These are phyloP conservation scores for Davidsoniella virescens DNA, from an alignment of 2,329 filamentous ascomycete genomes.

Conservation along the genomic window DNA sequence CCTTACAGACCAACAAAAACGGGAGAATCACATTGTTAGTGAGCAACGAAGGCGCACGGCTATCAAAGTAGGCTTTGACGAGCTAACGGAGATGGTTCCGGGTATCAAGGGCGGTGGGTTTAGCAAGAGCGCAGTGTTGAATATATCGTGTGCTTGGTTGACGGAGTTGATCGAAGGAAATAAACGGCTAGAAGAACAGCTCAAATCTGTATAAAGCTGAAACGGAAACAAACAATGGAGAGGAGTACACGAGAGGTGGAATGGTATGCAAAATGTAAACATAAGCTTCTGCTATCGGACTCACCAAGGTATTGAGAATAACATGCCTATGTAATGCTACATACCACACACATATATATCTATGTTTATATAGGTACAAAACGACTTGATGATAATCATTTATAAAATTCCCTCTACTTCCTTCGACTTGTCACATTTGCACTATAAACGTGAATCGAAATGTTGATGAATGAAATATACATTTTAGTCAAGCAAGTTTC, in stretches of 20 bases:
- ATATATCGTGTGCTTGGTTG: conserved; percentile 63
- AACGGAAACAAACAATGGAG: background rate
- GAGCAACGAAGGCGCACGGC: conserved; percentile 74
- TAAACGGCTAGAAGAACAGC: conserved; percentile 29
- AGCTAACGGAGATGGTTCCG: conserved; percentile 62
- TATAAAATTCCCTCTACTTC: no score
- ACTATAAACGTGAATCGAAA: no score
- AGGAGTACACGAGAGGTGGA: background rate
- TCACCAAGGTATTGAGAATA: background rate
- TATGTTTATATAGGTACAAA: no score
- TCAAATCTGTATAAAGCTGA: background rate
- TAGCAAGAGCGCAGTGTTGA: conserved; percentile 68
- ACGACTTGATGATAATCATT: no score
- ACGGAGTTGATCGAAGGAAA: conserved; percentile 58
- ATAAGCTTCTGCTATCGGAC: background rate
- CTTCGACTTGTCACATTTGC: no score
- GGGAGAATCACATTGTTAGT: conserved; percentile 72
- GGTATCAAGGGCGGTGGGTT: conserved; percentile 57
- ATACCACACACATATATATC: background rate
- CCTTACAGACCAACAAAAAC: conserved; percentile 64
- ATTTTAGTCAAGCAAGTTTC: no score
- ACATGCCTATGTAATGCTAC: background rate
- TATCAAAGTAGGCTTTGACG: conserved; percentile 69
- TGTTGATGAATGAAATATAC: no score
- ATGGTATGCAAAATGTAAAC: no score